phyloP scores from a whole-genome alignment of 441 rosid species.

The Syzygium syzygioides region DNA sequence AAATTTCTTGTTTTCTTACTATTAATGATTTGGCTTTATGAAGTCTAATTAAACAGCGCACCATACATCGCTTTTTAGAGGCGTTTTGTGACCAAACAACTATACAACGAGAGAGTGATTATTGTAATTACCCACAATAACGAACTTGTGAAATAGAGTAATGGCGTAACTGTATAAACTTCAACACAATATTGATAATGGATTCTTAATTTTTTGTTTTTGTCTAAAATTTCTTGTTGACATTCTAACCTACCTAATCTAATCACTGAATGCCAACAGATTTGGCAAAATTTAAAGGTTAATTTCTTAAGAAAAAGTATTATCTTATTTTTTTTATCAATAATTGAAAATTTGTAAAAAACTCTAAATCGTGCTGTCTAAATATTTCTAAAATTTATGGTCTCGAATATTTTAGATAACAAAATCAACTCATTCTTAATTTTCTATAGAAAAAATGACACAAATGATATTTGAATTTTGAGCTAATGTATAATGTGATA shows the following conservation, averaged over 20 bases:
- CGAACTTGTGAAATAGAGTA: neutral
- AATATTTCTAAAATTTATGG: neutral
- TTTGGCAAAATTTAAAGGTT: accelerated
- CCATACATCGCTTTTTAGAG: neutral
- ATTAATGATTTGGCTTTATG: neutral
- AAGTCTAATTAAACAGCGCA: neutral
- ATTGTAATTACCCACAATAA: no score
- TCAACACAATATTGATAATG: neutral
- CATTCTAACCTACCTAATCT: neutral
- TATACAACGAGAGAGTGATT: neutral
- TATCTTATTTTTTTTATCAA: neutral
- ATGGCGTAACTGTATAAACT: neutral
- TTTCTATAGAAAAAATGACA: neutral
- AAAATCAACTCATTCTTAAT: neutral
- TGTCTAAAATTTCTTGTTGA: neutral
- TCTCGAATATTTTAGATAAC: neutral
- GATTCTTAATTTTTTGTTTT: neutral
- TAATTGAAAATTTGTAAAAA: neutral
- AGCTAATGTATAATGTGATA: no score
- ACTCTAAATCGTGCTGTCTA: neutral
- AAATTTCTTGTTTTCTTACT: neutral
- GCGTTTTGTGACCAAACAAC: neutral
- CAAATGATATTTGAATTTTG: no score
- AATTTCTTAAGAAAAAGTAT: no score
- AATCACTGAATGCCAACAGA: accelerated